Evolutionary conservation across 371 early-diverging fungal genomes (phyloP).

Genomic region (Blastocladiella emersonii): DNA sequence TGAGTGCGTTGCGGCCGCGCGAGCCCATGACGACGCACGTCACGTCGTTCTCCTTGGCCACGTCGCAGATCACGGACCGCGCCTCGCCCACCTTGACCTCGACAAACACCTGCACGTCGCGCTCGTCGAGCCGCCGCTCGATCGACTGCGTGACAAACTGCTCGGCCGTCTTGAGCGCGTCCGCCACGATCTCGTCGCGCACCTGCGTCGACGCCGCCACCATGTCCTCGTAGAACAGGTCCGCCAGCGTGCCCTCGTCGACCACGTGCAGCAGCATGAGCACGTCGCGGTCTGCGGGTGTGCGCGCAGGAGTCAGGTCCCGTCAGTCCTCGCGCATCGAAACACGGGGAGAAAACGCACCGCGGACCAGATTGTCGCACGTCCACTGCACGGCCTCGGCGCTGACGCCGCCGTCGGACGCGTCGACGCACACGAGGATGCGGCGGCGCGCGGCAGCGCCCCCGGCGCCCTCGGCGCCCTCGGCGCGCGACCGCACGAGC

Average conservation of each 20-base stretch:
- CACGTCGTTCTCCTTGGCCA: not conserved
- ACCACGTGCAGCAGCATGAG: not conserved
- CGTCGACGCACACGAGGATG: not conserved
- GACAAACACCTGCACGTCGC: conserved; percentile 83
- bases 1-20: not conserved
- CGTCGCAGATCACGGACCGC: not conserved
- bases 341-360: not conserved
- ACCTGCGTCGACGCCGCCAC: not conserved
- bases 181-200: not conserved
- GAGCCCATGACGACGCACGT: conserved; percentile 2
- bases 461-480: not conserved
- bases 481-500: not conserved
- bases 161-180: not conserved
- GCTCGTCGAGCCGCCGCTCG: conserved; percentile 32
- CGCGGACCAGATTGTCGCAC: not conserved
- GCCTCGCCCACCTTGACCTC: conserved; percentile 78
- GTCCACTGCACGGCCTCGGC: not conserved
- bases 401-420: not conserved
- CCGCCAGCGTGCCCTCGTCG: not conserved
- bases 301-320: no score
- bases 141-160: not conserved
- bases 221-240: conserved; percentile 1
- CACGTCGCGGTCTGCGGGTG: not conserved
- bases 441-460: not conserved
- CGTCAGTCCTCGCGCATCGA: not conserved